Evolutionary conservation across 1,284 basidiomycete genomes (phyloP), one percentile per base, ranked within the genome.

Genomic region (Naganishia sp.): DNA sequence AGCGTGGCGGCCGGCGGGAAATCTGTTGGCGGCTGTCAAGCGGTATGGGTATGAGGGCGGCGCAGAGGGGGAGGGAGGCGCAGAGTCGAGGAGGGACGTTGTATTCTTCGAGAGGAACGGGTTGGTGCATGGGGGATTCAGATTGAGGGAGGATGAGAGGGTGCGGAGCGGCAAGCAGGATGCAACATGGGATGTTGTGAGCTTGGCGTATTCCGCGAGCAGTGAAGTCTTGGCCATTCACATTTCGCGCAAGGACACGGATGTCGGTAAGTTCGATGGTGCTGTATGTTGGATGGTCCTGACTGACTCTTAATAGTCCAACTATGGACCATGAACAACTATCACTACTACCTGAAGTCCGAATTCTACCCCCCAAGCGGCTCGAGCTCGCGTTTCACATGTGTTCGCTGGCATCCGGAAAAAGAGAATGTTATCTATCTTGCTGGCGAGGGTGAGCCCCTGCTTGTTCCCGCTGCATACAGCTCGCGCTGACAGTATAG

Each of bases 21-120:
- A 89, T 73, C 80, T 97, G 42, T 90, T 99, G 63, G 90, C 87
- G 1, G 82, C 85, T 11, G 88, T 89, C 0, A 92, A 97, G 74
- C 82, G 92, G 55, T 95, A 92, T 72, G 90, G 90, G 0, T 78
- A 87, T 67, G 86, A 87, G 21, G 86, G 87, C 48, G 76, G 78
- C 13, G 88, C 88, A 3, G 82, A 85, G 48, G 89, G 89, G 0
- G 83, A 83, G 42, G 88, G 85, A 5, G 68, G 43, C 6, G 70
- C 74, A 28, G 70, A 77, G 42, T 81, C 78, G 0, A 83, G 89
- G 61, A 90, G 95, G 75, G 92, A 96, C 72, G 82, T 99, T 1
- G 87, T 98, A 0, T 97, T 99, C 79, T 93, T 97, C 70, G 95
- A 99, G 80, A 83, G 92, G 70, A 99, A 99, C 77, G 96, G 95